Evolutionary conservation across 139 green algal species (phyloP), one percentile per base, ranked within the genome.

Genomic region (Chlorella sp.): DNA sequence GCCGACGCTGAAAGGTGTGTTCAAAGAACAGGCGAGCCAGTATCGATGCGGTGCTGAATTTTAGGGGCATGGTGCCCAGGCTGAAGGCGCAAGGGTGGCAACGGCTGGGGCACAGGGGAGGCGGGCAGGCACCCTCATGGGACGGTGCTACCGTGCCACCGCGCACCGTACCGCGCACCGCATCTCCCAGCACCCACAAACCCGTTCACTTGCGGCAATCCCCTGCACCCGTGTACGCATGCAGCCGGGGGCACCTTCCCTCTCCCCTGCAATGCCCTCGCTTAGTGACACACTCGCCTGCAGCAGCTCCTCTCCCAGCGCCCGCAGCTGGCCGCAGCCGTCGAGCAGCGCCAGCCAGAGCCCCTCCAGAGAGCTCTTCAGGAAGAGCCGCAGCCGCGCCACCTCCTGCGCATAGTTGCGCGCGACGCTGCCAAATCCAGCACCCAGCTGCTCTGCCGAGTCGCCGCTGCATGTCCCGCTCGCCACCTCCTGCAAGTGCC

Each of bases 261-360:
- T 9, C 48, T 57, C 48, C 48, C 48, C 48, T 57, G 48, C 21
- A 14, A 14, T 73, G 64, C 64, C 21, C 22, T 73, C 21, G 24
- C 64, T n/a, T n/a, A 73, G 64, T 57, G 11, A 73, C 64, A 73
- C 64, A 73, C 64, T 30, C 15, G 21, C 68, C 81, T 88, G 81
- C 81, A 83, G 81, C 64, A 85, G 28, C 68, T 83, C 71, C 78
- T 81, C 81, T 15, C 48, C 75, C 16, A 77, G 21, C 24, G 36
- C 68, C 22, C 48, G 34, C 73, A 82, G 66, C 68, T 84, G 34
- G 11, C 39, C 40, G 34, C 61, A 68, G 34, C 34, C 68, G 12
- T 86, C 88, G 28, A 93, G 91, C 91, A 94, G 81, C 66, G 66
- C 57, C 32, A 85, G 66, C 92, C 92, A 94, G 37, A 94, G 92